Evolutionary conservation across 2,329 filamentous ascomycete species (phyloP).

Genomic region (Monilinia laxa): DNA sequence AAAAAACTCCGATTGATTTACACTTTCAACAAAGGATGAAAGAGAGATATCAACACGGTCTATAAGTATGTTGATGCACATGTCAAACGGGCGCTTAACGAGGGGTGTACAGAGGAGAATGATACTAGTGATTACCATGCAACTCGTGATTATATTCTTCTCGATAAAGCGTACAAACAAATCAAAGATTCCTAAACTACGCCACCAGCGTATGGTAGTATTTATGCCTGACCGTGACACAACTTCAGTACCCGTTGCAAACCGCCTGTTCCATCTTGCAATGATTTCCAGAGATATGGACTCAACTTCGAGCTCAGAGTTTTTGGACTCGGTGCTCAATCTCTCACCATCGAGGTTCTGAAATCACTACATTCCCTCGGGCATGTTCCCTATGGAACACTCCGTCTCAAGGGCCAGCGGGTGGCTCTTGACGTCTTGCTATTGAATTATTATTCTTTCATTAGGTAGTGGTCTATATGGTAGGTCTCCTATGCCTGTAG

Average conservation of each 20-base stretch:
- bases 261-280: background rate
- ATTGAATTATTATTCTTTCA: conserved; percentile 43
- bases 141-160: conserved; percentile 49
- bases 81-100: conserved; percentile 42
- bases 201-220: conserved; percentile 48
- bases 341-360: conserved; percentile 23
- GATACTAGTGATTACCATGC: conserved; percentile 36
- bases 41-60: conserved; percentile 39
- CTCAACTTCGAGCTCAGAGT: conserved; percentile 47
- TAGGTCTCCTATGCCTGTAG: conserved; percentile 34
- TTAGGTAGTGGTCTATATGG: conserved; percentile 37
- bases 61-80: conserved; percentile 49
- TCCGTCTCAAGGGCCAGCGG: conserved; percentile 54
- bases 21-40: conserved; percentile 10
- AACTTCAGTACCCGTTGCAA: conserved; percentile 42
- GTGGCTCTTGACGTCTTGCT: conserved; percentile 51
- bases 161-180: conserved; percentile 54
- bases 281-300: background rate
- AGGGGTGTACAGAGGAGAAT: conserved; percentile 32
- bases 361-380: conserved; percentile 47
- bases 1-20: background rate
- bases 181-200: conserved; percentile 43
- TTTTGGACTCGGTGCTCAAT: conserved; percentile 17
- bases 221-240: conserved; percentile 58
- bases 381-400: conserved; percentile 37